Evolutionary conservation across 805 yeast genomes (phyloP).

Genomic region (Wickerhamiella musiphila): DNA sequence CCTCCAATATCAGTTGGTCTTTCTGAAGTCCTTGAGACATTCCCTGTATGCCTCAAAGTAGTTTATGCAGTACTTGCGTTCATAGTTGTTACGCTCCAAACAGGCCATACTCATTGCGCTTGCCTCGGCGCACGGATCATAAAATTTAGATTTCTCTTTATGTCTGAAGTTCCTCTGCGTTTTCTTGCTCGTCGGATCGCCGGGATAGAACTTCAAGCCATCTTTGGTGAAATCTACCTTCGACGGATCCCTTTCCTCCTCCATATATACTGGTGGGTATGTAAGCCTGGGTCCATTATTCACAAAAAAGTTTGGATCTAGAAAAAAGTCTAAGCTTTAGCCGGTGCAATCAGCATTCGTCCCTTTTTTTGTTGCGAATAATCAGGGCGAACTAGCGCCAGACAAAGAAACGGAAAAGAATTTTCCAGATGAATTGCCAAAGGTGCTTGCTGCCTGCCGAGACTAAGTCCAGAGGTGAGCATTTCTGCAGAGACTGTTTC

Average conservation of each 20-base stretch:
- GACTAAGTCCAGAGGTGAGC: constrained; percentile 32
- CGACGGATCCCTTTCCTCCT: constrained; percentile 21
- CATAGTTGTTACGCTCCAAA: constrained; percentile 59
- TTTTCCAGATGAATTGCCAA: constrained; percentile 8
- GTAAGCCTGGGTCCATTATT: not conserved
- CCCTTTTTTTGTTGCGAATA: not conserved
- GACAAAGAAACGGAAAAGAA: constrained; percentile 1
- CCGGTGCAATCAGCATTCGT: not conserved
- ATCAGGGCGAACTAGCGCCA: not conserved
- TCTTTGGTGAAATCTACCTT: constrained; percentile 43
- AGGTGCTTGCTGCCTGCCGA: constrained; percentile 5
- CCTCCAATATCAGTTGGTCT: constrained; percentile 11
- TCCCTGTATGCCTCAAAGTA: constrained; percentile 88
- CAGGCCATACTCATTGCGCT: constrained; percentile 77
- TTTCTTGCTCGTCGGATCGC: constrained; percentile 56
- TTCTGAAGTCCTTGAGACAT: constrained; percentile 61
- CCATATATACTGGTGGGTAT: constrained; percentile 1
- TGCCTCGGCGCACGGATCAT: constrained; percentile 86
- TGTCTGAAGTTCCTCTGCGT: constrained; percentile 53
- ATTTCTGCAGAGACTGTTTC: constrained; percentile 51
- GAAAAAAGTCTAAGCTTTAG: not conserved
- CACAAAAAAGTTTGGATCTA: not conserved
- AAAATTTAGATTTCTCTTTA: constrained; percentile 69
- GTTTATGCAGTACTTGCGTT: constrained; percentile 49
- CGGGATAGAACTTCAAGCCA: constrained; percentile 64